A percentile compares a stretch with the other conserved stretches of the same genome.
Conservation (phyloP, 371 early-diverging fungal genomes). For the Dichotomocladium elegans region DNA sequence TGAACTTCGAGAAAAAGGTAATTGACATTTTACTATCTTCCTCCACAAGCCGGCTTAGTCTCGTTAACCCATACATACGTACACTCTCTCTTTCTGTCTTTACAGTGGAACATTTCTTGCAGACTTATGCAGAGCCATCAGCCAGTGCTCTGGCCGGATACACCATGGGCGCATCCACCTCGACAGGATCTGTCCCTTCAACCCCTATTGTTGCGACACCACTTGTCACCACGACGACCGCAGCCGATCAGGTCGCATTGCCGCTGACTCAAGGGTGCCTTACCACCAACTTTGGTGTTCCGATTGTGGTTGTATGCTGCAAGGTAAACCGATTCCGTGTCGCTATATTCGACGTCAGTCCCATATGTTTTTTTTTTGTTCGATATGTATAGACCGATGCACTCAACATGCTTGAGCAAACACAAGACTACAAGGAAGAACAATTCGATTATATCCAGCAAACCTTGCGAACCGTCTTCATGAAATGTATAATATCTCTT, state of each 20-base stretch:
- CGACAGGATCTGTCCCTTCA: constrained; percentile 28
- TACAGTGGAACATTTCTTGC: constrained; percentile 56
- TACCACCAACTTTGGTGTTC: constrained; percentile 84
- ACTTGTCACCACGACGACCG: constrained; percentile 42
- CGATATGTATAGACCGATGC: constrained; percentile 64
- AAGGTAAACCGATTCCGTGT: constrained; percentile 82
- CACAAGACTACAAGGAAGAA: constrained; percentile 85
- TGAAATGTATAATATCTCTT: constrained; percentile 68
- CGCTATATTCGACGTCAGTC: background rate
- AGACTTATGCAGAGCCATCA: constrained; percentile 56
- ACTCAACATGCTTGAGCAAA: constrained; percentile 73
- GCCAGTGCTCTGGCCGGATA: constrained; percentile 19
- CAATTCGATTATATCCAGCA: constrained; percentile 96
- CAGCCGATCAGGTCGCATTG: constrained; percentile 60
- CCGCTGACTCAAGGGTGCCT: constrained; percentile 83
- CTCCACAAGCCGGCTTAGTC: too few species aligned
- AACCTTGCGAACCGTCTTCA: constrained; percentile 81
- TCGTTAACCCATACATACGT: too few species aligned
- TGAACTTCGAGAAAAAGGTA: constrained; percentile 73
- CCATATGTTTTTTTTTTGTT: background rate
- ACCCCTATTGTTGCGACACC: constrained; percentile 22
- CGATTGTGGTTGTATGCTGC: constrained; percentile 83
- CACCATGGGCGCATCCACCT: constrained; percentile 34
- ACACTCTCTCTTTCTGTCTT: too few species aligned
- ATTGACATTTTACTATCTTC: too few species aligned